A percentile compares a stretch with the other conserved stretches of the same genome.
phyloP scores from a whole-genome alignment of 352 stramenopile genomes.

The Phytopythium boreale region DNA sequence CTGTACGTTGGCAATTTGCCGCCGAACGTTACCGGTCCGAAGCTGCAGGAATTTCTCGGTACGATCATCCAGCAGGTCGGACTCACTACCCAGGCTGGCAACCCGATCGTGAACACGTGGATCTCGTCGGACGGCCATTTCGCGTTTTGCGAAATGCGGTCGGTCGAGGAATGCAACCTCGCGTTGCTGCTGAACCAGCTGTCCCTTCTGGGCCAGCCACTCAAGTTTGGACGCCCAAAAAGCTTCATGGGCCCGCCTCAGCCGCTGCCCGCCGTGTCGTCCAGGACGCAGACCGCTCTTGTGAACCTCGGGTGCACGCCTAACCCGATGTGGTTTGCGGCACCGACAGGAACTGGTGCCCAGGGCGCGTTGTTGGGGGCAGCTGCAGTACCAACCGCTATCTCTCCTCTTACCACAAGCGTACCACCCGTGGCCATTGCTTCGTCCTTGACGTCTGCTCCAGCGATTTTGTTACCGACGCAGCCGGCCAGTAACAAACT shows the following conservation, averaged over 20 bases:
- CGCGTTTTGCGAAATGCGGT: slow-evolving; percentile 87
- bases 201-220: slow-evolving; percentile 66
- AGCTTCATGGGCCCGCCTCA: slow-evolving; percentile 85
- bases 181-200: slow-evolving; percentile 83
- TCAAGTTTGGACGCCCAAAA: slow-evolving; percentile 84
- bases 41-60: slow-evolving; percentile 83
- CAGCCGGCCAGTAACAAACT: slow-evolving; percentile 35
- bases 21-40: slow-evolving; percentile 73
- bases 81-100: slow-evolving; percentile 68
- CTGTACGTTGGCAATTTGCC: slow-evolving; percentile 86
- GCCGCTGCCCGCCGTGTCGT: slow-evolving; percentile 61
- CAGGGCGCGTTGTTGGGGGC: neutral
- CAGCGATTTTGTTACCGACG: neutral
- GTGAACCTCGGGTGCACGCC: slow-evolving; percentile 79
- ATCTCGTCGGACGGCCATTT: slow-evolving; percentile 86
- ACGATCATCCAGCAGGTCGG: slow-evolving; percentile 89
- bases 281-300: slow-evolving; percentile 73
- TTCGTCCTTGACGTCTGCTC: slow-evolving; percentile 1
- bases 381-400: neutral
- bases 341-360: neutral
- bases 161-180: slow-evolving; percentile 84
- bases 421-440: neutral
- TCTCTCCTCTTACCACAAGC: neutral
- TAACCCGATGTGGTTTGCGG: slow-evolving; percentile 71
- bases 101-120: slow-evolving; percentile 85